Percentiles rank a stretch among this genome's conserved stretches.
These are phyloP conservation scores for Saccharomyces hybrid DNA, from an alignment of 1,139 yeast species.

Conservation along the genomic window DNA sequence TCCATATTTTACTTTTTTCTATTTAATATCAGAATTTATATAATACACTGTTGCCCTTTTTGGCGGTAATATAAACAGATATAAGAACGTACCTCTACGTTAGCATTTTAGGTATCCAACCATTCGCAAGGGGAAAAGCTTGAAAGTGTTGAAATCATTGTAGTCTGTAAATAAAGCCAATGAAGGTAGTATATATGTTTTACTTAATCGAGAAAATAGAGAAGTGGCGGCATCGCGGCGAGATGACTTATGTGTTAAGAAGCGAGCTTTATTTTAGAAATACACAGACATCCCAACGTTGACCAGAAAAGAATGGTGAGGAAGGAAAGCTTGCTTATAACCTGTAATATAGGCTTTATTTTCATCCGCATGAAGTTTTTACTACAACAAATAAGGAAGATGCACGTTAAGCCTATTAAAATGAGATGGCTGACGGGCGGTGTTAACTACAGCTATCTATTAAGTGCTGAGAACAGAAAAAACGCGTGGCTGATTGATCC, in stretches of 20 bases:
- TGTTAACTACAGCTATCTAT: constrained; percentile 78
- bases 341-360: not conserved
- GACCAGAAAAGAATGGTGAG: not conserved
- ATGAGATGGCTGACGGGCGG: constrained; percentile 92
- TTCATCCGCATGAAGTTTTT: not conserved
- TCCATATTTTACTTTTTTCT: not conserved
- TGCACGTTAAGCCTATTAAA: constrained; percentile 77
- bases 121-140: not conserved
- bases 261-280: not conserved
- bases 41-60: not conserved
- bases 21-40: not conserved
- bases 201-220: not conserved
- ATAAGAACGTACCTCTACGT: not conserved
- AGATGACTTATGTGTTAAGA: not conserved
- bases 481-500: constrained; percentile 88
- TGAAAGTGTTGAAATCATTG: not conserved
- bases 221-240: not conserved
- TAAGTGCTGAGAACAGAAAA: constrained; percentile 59
- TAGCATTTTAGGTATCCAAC: not conserved
- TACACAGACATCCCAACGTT: not conserved
- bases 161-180: not conserved
- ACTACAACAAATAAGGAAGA: constrained; percentile 36
- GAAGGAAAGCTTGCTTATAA: not conserved
- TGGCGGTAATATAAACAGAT: not conserved
- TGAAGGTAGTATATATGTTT: too few relatives aligned